Base-by-base conservation (phyloP, 495 filamentous ascomycete species). In the Neurospora intermedia region DNA sequence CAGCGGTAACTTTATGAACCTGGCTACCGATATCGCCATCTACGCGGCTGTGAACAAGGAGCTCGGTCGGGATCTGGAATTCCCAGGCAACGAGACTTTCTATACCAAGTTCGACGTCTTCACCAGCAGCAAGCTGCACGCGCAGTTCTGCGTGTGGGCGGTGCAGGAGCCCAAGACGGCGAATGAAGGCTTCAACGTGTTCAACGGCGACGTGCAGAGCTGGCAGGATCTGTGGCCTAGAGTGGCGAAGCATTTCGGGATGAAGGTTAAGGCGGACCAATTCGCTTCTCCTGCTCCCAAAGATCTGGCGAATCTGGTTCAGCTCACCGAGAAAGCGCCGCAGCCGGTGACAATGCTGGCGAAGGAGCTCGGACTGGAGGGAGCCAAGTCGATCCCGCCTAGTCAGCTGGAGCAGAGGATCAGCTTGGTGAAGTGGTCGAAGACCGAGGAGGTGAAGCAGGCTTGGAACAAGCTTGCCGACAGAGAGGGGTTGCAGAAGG, bases 221-320 rank as follows among this genome's bases (percentile, higher is more conserved):
- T 90, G 85, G 83, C 84, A 88, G 73, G 83, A 83, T 62, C 70
- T 89, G 78, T 89, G 88, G 87, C 88, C 88, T 9, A 83, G 83
- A 35, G 70, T 88, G 20, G 85, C 85, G 0, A 43, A 73, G n/a
- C 76, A 81, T 38, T 88, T 86, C 43, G 82, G 83, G 0, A 81
- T 84, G 75, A 78, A 76, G 9, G 82, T 89, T 6, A 81, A 83
- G 8, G 73, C 78, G 7, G 78, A 84, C 7, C 84, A 87, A 80
- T 89, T 89, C 75, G 48, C 48, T 59, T 59, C 48, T 59, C 20
- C 48, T 59, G 20, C 10, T 35, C 35, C 4, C 72, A 48, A 71
- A 71, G 74, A 42, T 71, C 72, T 74, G 71, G 73, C 42, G 62
- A 76, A 42, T n/a, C 69, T 23, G 72, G 46, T 48, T 70, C 46